These are phyloP conservation scores for Sclerotinia sclerotiorum DNA, from an alignment of 2,329 filamentous ascomycete species.

Conservation along the genomic window DNA sequence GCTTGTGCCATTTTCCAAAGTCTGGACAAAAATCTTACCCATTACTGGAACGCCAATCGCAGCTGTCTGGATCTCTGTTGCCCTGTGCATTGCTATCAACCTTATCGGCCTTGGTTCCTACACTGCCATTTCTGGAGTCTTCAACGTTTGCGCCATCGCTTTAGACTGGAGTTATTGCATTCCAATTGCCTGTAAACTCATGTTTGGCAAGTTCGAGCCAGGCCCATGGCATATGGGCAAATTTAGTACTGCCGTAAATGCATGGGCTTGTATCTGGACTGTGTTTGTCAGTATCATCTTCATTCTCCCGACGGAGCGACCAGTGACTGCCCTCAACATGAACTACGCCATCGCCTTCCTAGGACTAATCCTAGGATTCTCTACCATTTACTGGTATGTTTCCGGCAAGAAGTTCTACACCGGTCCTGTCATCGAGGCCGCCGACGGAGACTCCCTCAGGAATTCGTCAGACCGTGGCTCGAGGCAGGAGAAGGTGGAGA, in stretches of 20 bases:
- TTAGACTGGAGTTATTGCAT: conserved; percentile 58
- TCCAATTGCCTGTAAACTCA: conserved; percentile 54
- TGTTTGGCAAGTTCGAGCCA: conserved; percentile 49
- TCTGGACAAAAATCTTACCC: conserved; percentile 54
- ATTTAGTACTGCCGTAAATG: conserved; percentile 46
- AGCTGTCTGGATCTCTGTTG: conserved; percentile 57
- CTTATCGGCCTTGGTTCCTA: conserved; percentile 58
- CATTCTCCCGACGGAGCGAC: conserved; percentile 50
- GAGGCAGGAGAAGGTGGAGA: conserved; percentile 20
- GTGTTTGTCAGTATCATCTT: conserved; percentile 55
- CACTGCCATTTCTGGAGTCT: conserved; percentile 53
- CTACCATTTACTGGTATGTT: conserved; percentile 49
- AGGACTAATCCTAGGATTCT: conserved; percentile 47
- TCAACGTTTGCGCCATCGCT: conserved; percentile 56
- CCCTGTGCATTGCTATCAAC: conserved; percentile 57
- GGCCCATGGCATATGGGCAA: conserved; percentile 54
- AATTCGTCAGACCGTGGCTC: conserved; percentile 18
- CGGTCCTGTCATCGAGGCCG: conserved; percentile 44
- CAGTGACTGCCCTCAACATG: conserved; percentile 50
- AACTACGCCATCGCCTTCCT: conserved; percentile 56
- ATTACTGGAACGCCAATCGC: conserved; percentile 60
- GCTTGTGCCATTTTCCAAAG: conserved; percentile 54
- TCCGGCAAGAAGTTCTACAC: conserved; percentile 50
- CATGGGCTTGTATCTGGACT: conserved; percentile 53
- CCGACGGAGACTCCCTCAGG: conserved; percentile 26